Evolutionary conservation across 805 yeast genomes (phyloP), one percentile per base, ranked within the genome.

Genomic region (Candida railenensis): DNA sequence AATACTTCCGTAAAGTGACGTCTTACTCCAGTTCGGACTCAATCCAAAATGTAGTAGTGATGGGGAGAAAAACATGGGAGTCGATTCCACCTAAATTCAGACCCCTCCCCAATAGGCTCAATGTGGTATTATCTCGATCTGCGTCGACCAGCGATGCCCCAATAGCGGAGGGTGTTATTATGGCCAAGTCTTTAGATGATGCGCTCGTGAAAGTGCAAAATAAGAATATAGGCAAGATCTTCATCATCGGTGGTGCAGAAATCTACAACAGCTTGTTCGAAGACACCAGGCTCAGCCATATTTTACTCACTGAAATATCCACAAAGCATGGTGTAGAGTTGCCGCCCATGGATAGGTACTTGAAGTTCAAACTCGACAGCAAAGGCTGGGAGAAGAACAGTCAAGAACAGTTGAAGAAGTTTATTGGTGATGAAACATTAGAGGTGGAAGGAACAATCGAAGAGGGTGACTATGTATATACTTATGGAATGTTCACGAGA

Each of bases 51-150:
- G 95, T 88, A 0, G 98, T 94, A 12, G 76, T 94, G 3, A 94
- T 94, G 99, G 99, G 99, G 12, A 77, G 97, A 48, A 87, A 83
- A 59, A 92, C 98, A 1, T 94, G 97, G 96, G 94, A 90, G 28
- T 87, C 96, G 5, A 91, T 94, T 28, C 98, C 99, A 0, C 50
- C 66, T 1, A 83, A 77, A 60, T 94, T 89, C 67, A 73, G 96
- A 51, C 99, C 99, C 0, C 73, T 94, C 39, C 83, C 85, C 2
- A 80, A 74, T 42, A 76, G 99, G 47, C 47, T 81, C 22, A 94
- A 94, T 62, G 81, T 90, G 12, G 81, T 94, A 0, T 67, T 94
- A 9, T 85, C 96, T 21, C 67, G 90, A 42, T 59, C 67, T 15
- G 57, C 55, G 14, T 56, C 54, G 19, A 45, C 46, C 5, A 48